Evolutionary conservation across 345 rosid genomes (phyloP).

Genomic region (Psidium friedrichsthalianum): DNA sequence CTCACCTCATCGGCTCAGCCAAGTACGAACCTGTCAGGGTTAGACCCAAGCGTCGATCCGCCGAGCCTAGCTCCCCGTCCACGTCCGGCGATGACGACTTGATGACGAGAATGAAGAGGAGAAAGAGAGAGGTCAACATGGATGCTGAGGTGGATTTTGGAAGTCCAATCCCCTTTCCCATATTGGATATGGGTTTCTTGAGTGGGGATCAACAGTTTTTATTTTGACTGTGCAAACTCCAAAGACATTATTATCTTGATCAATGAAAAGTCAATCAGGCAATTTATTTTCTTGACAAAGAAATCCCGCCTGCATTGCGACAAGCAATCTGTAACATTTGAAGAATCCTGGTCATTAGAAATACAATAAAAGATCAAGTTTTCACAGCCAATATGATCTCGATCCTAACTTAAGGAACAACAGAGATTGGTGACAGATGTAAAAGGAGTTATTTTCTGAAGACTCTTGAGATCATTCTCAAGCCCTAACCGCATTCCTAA

Average conservation of each 20-base stretch:
- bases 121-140: background rate
- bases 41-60: constrained; percentile 18
- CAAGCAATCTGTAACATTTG: no score
- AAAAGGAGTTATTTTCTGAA: background rate
- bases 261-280: no score
- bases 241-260: background rate
- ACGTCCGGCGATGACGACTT: background rate
- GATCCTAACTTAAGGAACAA: background rate
- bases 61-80: constrained; percentile 6
- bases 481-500: background rate
- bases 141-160: background rate
- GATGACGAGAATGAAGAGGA: background rate
- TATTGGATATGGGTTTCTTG: background rate
- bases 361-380: background rate
- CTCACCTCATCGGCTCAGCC: constrained; percentile 18
- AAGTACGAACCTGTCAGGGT: constrained; percentile 23
- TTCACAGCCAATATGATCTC: background rate
- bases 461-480: no score
- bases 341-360: no score
- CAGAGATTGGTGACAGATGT: background rate
- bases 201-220: background rate
- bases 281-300: background rate
- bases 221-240: background rate
- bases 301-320: no score
- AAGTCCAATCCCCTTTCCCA: background rate